Evolutionary conservation across 2,329 filamentous ascomycete species (phyloP), one percentile per base, ranked within the genome.

Genomic region (Alternaria rosae): DNA sequence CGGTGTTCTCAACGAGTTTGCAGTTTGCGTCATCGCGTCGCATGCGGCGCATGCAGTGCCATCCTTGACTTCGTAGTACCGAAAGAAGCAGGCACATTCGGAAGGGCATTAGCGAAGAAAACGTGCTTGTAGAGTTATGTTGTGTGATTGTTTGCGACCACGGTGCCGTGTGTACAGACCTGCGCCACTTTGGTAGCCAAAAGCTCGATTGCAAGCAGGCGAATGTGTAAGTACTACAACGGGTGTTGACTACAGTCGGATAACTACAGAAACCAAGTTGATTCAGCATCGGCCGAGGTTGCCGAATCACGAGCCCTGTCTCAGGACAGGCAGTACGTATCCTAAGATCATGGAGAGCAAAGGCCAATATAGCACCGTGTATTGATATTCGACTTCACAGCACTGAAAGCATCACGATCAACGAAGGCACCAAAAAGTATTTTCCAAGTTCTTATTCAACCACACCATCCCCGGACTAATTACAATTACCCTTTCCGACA

Each of bases 401-500:
- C 2, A 38, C 3, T 6, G 15, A 5, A 38, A 17, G n/a, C 35
- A 2, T 64, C 64, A 65, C 60, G 25, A 47, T 17, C 61, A 15
- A 26, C 41, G n/a, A 9, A 21, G 20, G 28, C 42, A 50, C 28
- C 6, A 12, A 50, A 12, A 4, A 38, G n/a, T 62, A 50, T 43
- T 68, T 70, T 67, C 67, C 65, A 71, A 69, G 68, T 71, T 68
- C 65, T 61, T 56, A 65, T 67, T 64, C 67, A 62, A 61, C 55
- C 47, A 71, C 65, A 66, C 57, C 54, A 26, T 66, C 62, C 57
- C 61, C 66, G 11, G 20, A 66, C 62, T 70, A 72, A 73, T 73
- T 73, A 73, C 71, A 72, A 70, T 66, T 72, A 72, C 70, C 70
- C 66, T 68, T 66, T 69, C 54, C 66, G 60, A 65, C 52, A 67